Base-by-base conservation (phyloP, 2,329 filamentous ascomycete species). In the Xylariomycetidae sp. region DNA sequence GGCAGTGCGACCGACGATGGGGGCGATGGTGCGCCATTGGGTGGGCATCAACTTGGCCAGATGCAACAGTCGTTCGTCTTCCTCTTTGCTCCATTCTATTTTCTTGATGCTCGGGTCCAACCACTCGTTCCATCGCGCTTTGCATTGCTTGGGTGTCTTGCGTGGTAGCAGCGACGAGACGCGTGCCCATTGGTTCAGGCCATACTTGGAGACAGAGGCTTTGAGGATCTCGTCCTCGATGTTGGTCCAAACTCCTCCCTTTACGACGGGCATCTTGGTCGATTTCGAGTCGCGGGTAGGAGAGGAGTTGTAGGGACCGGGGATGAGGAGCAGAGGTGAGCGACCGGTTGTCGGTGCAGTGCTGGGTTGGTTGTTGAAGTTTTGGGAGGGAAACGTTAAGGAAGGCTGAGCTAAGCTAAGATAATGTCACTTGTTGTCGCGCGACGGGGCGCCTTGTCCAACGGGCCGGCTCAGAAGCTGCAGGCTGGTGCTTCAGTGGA, bases 81-180 rank as follows among this genome's bases (percentile, higher is more conserved):
- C 92, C 63, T 98, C 92, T 56, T 92, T 85, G 58, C 87, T 95
- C 90, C 92, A 98, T 67, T 98, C 92, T 50, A 94, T 92, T 71
- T 98, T 98, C 56, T 90, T 85, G 68, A 98, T 96, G 57, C 85
- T 86, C 14, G 92, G 92, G 57, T 98, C 92, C 47, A 98, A 76
- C 90, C 92, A 98, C 74, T 98, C 90, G 58, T 82, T 80, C 92
- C 92, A 98, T 67, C 92, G 76, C 40, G 92, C 90, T 68, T 98
- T 98, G 78, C 92, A 98, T 68, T 98, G 92, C 68, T 98, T 98
- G 32, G 92, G 82, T 19, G 92, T 96, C 64, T 98, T 98, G 55
- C 93, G 86, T 58, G 90, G 90, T 47, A 98, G 81, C 46, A 98
- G 77, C 38, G 92, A 96, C 35, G 92, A 95, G 44, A 96, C 92